Evolutionary conservation across 2,329 filamentous ascomycete species (phyloP).

Genomic region (Pseudocercospora crystallina): DNA sequence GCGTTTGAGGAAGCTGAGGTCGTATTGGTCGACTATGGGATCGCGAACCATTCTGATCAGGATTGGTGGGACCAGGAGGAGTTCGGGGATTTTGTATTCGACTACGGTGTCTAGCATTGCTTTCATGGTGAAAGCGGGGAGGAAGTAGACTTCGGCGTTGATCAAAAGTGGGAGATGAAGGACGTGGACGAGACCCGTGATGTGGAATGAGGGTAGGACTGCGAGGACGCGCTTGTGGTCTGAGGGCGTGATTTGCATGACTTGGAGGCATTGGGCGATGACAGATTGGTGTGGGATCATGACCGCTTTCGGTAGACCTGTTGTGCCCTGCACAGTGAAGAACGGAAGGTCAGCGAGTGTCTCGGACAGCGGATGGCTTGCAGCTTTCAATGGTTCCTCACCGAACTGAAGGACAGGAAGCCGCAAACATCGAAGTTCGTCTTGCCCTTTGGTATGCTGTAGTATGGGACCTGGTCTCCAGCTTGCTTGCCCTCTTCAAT

Average conservation of each 20-base stretch:
- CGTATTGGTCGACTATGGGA: slow-evolving; percentile 54
- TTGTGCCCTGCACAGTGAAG: slow-evolving; percentile 23
- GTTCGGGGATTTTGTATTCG: slow-evolving; percentile 55
- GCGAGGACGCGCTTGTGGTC: slow-evolving; percentile 55
- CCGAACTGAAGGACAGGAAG: slow-evolving; percentile 50
- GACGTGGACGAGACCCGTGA: slow-evolving; percentile 62
- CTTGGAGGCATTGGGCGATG: slow-evolving; percentile 62
- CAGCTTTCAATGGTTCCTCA: not conserved
- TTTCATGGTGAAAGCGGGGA: slow-evolving; percentile 63
- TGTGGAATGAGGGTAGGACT: slow-evolving; percentile 62
- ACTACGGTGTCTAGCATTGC: slow-evolving; percentile 55
- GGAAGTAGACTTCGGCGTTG: slow-evolving; percentile 66
- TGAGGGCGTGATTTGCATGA: slow-evolving; percentile 52
- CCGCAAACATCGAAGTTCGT: slow-evolving; percentile 58
- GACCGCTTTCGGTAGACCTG: slow-evolving; percentile 29
- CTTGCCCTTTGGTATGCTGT: slow-evolving; percentile 52
- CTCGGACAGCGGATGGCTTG: too few relatives aligned
- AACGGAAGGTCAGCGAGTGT: too few relatives aligned
- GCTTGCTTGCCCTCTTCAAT: slow-evolving; percentile 45
- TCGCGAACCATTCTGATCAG: slow-evolving; percentile 62
- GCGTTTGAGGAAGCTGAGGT: slow-evolving; percentile 55
- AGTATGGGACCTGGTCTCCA: slow-evolving; percentile 47
- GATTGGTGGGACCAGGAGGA: slow-evolving; percentile 61
- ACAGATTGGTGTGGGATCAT: slow-evolving; percentile 57
- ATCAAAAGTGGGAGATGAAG: slow-evolving; percentile 63